Evolutionary conservation across 345 rosid genomes (phyloP).

Genomic region (Brassica nigra): DNA sequence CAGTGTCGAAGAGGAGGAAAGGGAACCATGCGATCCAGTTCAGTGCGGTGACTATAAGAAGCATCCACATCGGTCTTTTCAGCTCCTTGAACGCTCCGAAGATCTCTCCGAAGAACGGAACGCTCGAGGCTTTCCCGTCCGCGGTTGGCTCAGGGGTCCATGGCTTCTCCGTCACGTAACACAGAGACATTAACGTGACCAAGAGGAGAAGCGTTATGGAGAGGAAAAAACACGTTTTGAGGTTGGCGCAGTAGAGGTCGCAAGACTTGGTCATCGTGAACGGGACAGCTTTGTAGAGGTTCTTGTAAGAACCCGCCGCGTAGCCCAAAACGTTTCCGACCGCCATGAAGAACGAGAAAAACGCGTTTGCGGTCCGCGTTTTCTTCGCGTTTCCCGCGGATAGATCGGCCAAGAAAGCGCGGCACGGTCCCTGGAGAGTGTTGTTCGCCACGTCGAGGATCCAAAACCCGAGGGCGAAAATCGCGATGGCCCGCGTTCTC

Average conservation of each 20-base stretch:
- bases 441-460: constrained; percentile 90
- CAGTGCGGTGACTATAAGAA: constrained; percentile 68
- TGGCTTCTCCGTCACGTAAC: constrained; percentile 50
- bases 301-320: constrained; percentile 69
- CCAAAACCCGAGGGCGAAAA: constrained; percentile 84
- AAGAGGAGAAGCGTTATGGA: constrained; percentile 54
- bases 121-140: constrained; percentile 1
- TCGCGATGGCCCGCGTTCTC: constrained; percentile 63
- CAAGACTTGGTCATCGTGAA: constrained; percentile 74
- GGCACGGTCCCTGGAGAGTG: constrained; percentile 79
- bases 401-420: constrained; percentile 85
- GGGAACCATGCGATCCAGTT: constrained; percentile 97
- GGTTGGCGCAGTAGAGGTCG: constrained; percentile 80
- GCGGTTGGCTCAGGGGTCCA: constrained; percentile 38
- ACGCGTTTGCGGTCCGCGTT: constrained; percentile 60
- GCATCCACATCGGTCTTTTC: constrained; percentile 70
- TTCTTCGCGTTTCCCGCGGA: constrained; percentile 55
- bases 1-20: constrained; percentile 78
- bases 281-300: constrained; percentile 57
- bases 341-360: constrained; percentile 90
- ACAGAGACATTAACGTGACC: constrained; percentile 50
- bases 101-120: constrained; percentile 47
- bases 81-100: constrained; percentile 53
- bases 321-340: constrained; percentile 82
- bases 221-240: constrained; percentile 77